These are phyloP conservation scores for Tetraselmis chui DNA, from an alignment of 139 green algal genomes.

Conservation along the genomic window DNA sequence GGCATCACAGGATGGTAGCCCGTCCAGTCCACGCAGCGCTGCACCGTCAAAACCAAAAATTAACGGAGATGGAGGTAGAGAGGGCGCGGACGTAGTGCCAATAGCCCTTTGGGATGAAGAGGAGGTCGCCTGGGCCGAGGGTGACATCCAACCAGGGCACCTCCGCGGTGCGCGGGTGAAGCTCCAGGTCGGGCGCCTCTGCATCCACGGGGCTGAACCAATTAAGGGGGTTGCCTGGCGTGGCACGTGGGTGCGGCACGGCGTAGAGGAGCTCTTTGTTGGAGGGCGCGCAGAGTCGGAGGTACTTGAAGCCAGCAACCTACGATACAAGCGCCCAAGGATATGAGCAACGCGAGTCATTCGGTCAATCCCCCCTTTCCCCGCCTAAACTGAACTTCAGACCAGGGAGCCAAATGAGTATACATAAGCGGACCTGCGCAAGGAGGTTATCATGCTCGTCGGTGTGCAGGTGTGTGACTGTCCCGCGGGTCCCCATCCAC, in stretches of 20 bases:
- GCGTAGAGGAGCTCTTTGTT: slow-evolving; percentile 9
- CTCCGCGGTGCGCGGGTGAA: not conserved
- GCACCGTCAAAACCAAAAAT: slow-evolving; percentile 17
- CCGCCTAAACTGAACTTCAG: too few species aligned
- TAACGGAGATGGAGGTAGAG: slow-evolving; percentile 19
- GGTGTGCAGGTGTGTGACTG: slow-evolving; percentile 28
- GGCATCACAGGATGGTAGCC: too few species aligned
- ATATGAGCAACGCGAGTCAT: too few species aligned
- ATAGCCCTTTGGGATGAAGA: slow-evolving; percentile 11
- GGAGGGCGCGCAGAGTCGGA: slow-evolving; percentile 13
- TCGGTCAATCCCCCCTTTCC: too few species aligned
- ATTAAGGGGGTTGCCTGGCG: slow-evolving; percentile 4
- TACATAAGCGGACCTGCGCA: slow-evolving; percentile 17
- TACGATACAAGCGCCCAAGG: not conserved
- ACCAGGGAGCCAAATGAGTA: too few species aligned
- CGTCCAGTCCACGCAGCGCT: too few species aligned
- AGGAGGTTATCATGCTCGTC: slow-evolving; percentile 33
- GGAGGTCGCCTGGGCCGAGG: slow-evolving; percentile 13
- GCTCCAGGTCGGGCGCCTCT: slow-evolving; percentile 1
- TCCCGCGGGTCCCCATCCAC: slow-evolving; percentile 27
- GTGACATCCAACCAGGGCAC: slow-evolving; percentile 2
- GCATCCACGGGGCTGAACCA: slow-evolving; percentile 22
- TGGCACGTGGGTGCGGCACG: not conserved
- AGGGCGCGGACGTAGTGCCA: slow-evolving; percentile 21
- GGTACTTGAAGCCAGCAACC: slow-evolving; percentile 14